Base-by-base conservation (phyloP, 768 basidiomycete species). In the Tylopilus intermedius region DNA sequence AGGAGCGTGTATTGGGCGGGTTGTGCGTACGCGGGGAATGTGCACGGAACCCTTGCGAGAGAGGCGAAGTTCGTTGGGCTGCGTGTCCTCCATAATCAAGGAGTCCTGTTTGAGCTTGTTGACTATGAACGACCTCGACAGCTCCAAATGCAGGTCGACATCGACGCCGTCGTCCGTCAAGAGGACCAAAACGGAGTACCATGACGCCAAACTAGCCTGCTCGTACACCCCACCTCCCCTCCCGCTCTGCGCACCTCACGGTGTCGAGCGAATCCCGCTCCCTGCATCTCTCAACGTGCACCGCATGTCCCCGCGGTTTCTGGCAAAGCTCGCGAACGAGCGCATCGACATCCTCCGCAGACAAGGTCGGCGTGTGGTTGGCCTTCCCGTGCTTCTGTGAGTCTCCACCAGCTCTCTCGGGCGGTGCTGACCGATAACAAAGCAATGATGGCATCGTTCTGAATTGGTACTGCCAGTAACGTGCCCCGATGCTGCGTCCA, bases 61-160 rank as follows among this genome's bases (percentile, higher is more conserved):
- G 49, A 68, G 59, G 43, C 71, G 71, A 5, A 64, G 52, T 54
- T 74, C 72, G 54, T 75, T 74, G 18, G 72, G 72, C 47, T 76
- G 74, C 2, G 55, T 54, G 54, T 75, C 74, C 54, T 76, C 74
- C 64, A 65, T 58, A 13, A 13, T 24, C 42, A 35, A 44, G 38
- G 5, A 18, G 43, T 32, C 18, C 15, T 53, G 39, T 60, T 65
- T 63, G 50, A 57, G 50, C 11, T 45, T 70, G 49, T 70, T 70
- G 66, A 39, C n/a, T 1, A 63, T 66, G 61, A 40, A 50, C 58
- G 38, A 46, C 51, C 32, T 41, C 50, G 41, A 54, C 52, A 6
- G 9, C 30, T 1, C 9, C 0, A 30, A 30, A 10, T 10, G 30
- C 9, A 30, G 30, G 30, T 30, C 48, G 14, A 63, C 50, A 1